Conservation (phyloP, 1,284 basidiomycete species). For the Bjerkandera adusta region DNA sequence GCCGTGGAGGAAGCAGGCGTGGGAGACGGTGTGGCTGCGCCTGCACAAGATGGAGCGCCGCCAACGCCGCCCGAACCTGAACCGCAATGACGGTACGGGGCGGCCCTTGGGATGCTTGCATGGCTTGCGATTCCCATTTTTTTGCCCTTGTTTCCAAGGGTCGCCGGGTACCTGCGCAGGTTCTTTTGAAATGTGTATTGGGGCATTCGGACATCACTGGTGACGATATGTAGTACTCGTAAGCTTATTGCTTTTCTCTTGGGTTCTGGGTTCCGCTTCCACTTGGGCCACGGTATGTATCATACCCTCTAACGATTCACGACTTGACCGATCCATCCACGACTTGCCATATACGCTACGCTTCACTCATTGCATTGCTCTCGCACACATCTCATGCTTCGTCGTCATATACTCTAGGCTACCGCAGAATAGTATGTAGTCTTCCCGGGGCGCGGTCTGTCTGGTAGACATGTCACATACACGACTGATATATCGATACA, state of each 20-base stretch:
- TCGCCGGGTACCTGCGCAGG: constrained; percentile 53
- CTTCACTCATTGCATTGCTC: neutral
- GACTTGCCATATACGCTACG: constrained; percentile 2
- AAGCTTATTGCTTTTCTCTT: constrained; percentile 15
- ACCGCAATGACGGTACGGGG: constrained; percentile 53
- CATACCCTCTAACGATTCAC: constrained; percentile 11
- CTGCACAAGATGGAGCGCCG: constrained; percentile 4
- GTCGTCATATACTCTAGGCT: constrained; percentile 4
- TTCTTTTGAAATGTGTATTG: constrained; percentile 34
- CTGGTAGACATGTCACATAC: constrained; percentile 19
- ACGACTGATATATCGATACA: constrained; percentile 19
- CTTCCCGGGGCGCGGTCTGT: constrained; percentile 14
- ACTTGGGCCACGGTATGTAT: constrained; percentile 8
- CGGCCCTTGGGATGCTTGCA: constrained; percentile 50
- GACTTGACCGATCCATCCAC: constrained; percentile 13
- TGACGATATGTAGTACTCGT: constrained; percentile 11
- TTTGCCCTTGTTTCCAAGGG: constrained; percentile 51
- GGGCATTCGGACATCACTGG: constrained; percentile 17
- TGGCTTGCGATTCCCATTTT: constrained; percentile 43
- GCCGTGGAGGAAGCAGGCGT: neutral
- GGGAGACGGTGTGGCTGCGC: neutral
- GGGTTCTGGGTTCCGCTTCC: constrained; percentile 11
- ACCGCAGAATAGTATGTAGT: constrained; percentile 11
- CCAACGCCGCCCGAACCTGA: constrained; percentile 17
- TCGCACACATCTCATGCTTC: neutral